phyloP scores from a whole-genome alignment of 306 rosid species.

The Cotoneaster glaucophyllus region DNA sequence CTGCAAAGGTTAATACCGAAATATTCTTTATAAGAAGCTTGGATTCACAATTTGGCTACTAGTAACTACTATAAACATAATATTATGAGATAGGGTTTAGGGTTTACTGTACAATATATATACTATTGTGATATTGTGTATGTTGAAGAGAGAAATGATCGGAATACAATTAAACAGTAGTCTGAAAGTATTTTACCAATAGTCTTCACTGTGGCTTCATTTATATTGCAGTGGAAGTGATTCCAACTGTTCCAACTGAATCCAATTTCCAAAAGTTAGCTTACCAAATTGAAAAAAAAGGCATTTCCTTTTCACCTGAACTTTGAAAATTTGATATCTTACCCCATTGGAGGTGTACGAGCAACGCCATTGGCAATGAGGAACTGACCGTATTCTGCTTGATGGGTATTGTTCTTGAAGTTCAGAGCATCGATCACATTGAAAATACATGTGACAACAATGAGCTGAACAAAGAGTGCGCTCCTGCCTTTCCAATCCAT shows the following conservation, averaged over 20 bases:
- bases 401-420: background rate
- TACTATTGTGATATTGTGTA: no score
- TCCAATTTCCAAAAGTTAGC: background rate
- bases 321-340: no score
- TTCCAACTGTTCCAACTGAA: conserved; percentile 31
- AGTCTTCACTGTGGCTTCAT: conserved; percentile 13
- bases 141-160: no score
- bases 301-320: background rate
- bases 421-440: background rate
- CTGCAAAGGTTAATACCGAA: background rate
- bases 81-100: no score
- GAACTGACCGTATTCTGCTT: conserved; percentile 2
- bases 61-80: no score
- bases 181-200: conserved; percentile 1
- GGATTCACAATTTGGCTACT: no score
- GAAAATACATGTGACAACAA: background rate
- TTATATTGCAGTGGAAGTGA: conserved; percentile 19
- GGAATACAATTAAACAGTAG: no score
- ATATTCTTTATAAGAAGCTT: background rate
- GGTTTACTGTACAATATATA: no score
- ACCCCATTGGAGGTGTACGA: conserved; percentile 27
- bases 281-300: background rate
- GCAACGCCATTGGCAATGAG: conserved; percentile 27
- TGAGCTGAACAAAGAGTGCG: background rate
- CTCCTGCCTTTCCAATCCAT: background rate